Evolutionary conservation across 1,139 yeast genomes (phyloP), one percentile per base, ranked within the genome.

Genomic region (Blastobotrys raffinosifermentans): DNA sequence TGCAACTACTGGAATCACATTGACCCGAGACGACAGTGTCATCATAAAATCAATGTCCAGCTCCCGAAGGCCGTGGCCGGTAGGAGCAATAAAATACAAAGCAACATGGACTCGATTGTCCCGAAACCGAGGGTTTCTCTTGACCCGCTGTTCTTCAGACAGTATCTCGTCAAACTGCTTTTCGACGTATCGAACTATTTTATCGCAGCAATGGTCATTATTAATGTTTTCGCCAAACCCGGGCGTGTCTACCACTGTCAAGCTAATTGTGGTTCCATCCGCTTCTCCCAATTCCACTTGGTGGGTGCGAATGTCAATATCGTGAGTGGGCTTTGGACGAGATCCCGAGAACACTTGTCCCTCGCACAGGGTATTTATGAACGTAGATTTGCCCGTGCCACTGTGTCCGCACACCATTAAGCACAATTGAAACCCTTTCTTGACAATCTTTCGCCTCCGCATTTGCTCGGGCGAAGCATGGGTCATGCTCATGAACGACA

Each of bases 121-220:
- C 37, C 72, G 70, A 50, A 81, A 80, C 35, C 83, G 62, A 2
- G 89, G 89, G 56, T 81, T 80, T 61, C 98, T 77, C 63, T 84
- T 79, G 48, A 91, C 85, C 46, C 94, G 74, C 13, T 94, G 80
- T 60, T 91, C 97, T 61, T 91, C 97, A 10, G 85, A 80, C 49
- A 91, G 72, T 27, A 89, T 93, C 51, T 83, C 86, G 61, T 91
- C 98, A 60, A 84, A 89, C 60, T 89, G 96, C 56, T 80, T 85
- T 55, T 84, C 91, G 48, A 91, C 67, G 58, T 79, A 89, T 43
- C 74, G 75, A 38, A 80, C 77, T 43, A 91, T 79, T 47, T 82
- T 82, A 25, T 68, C 69, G 54, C 84, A 82, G 57, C 86, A 72
- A 48, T 80, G 80, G 29, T 74, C 66, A 63, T 78, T 80, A 51